phyloP scores from a whole-genome alignment of 257 asterid genomes.

The Petrea volubilis region DNA sequence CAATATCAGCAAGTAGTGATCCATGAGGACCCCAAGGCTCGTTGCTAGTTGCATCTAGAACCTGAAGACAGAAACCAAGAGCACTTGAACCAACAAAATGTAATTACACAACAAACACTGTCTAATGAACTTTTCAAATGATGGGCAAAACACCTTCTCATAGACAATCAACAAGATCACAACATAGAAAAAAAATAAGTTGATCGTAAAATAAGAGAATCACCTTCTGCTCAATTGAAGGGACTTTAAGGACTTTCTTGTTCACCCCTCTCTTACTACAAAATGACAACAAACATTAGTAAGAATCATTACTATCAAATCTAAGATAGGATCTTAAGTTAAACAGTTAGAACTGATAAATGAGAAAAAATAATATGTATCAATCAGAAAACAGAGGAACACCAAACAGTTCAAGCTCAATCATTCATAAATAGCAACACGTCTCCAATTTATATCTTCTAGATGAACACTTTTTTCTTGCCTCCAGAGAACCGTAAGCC shows the following conservation, averaged over 20 bases:
- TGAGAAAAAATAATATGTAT: not conserved
- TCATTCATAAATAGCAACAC: not conserved
- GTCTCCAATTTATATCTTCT: not conserved
- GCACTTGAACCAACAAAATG: slow-evolving; percentile 11
- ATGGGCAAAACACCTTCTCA: not conserved
- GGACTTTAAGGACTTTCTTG: slow-evolving; percentile 94
- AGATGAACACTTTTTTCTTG: not conserved
- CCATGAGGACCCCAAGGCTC: slow-evolving; percentile 99
- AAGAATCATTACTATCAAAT: slow-evolving; percentile 5
- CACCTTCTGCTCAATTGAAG: slow-evolving; percentile 92
- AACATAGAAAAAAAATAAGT: slow-evolving; percentile 1
- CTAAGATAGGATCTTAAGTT: not conserved
- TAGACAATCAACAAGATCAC: not conserved
- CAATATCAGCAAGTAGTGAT: slow-evolving; percentile 87
- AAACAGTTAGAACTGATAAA: not conserved
- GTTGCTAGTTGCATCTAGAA: slow-evolving; percentile 97
- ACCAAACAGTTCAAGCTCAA: slow-evolving; percentile 16
- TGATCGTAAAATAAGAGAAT: slow-evolving; percentile 14
- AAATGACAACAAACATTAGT: slow-evolving; percentile 24
- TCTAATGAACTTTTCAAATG: not conserved
- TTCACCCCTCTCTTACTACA: slow-evolving; percentile 98
- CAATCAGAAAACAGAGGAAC: not conserved
- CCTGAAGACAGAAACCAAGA: slow-evolving; percentile 44
- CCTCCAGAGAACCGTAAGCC: not conserved
- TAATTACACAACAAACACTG: slow-evolving; percentile 12